Conservation (phyloP, 257 asterid genomes). For the Vinca minor region DNA sequence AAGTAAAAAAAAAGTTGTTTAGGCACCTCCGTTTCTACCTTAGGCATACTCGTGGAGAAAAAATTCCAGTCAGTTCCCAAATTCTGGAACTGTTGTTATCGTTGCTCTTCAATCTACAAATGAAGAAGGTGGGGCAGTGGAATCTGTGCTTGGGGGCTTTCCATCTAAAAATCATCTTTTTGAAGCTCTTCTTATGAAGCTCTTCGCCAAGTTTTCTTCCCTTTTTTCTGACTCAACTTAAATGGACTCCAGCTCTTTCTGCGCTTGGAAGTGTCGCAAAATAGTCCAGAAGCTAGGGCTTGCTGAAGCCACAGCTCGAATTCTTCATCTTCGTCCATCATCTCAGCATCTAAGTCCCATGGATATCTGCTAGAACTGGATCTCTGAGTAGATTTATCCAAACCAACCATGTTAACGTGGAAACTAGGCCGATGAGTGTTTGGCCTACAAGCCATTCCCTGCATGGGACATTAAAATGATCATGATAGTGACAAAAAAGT, state of each 20-base stretch:
- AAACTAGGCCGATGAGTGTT: slow-evolving; percentile 96
- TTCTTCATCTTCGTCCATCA: slow-evolving; percentile 93
- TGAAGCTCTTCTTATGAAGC: slow-evolving; percentile 40
- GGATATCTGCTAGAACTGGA: slow-evolving; percentile 80
- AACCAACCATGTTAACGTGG: slow-evolving; percentile 98
- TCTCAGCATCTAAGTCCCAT: slow-evolving; percentile 92
- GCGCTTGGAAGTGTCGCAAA: slow-evolving; percentile 81
- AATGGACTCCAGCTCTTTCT: slow-evolving; percentile 98
- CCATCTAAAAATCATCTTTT: neutral
- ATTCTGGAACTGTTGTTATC: neutral
- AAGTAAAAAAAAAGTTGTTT: slow-evolving; percentile 32
- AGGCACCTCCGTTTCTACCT: slow-evolving; percentile 9
- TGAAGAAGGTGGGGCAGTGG: neutral
- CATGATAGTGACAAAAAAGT: too few species aligned
- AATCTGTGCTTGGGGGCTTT: slow-evolving; percentile 5
- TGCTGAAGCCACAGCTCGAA: slow-evolving; percentile 95
- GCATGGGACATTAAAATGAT: neutral
- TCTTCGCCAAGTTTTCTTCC: slow-evolving; percentile 77
- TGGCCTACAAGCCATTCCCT: slow-evolving; percentile 97
- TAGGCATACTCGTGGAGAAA: slow-evolving; percentile 10
- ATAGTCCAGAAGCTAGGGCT: slow-evolving; percentile 91
- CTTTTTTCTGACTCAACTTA: slow-evolving; percentile 78
- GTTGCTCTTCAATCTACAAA: neutral
- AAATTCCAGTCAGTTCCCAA: too few species aligned
- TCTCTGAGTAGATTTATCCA: slow-evolving; percentile 66